phyloP scores from a whole-genome alignment of 306 rosid species.

The Rosa chinensis region DNA sequence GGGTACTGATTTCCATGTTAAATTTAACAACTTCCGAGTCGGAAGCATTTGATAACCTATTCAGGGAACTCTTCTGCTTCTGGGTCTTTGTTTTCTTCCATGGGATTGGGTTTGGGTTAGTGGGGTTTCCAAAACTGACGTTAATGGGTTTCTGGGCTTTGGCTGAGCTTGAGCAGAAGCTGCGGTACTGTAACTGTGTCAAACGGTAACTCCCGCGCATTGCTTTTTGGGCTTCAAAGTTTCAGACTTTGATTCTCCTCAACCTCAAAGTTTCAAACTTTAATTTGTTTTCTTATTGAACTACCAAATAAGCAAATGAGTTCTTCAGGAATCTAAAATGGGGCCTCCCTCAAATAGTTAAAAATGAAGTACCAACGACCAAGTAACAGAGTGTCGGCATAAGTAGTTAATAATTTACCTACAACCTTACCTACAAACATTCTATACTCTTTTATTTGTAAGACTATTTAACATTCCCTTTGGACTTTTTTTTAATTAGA shows the following conservation, averaged over 20 bases:
- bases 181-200: slow-evolving; percentile 33
- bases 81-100: slow-evolving; percentile 24
- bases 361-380: not conserved
- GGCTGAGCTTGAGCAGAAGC: slow-evolving; percentile 25
- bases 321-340: not conserved
- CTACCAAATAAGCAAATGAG: not conserved
- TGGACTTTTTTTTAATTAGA: not conserved
- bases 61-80: slow-evolving; percentile 23
- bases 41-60: slow-evolving; percentile 20
- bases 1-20: slow-evolving; percentile 56
- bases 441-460: no score
- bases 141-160: slow-evolving; percentile 27
- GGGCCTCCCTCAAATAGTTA: not conserved
- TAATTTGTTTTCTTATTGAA: no score
- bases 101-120: slow-evolving; percentile 23
- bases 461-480: no score
- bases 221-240: not conserved
- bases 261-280: slow-evolving; percentile 1
- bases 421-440: no score
- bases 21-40: slow-evolving; percentile 59
- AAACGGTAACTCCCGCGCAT: slow-evolving; percentile 37
- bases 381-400: not conserved
- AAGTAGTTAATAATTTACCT: not conserved
- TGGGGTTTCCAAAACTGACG: slow-evolving; percentile 15
- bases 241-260: not conserved